Conservation (phyloP, 305 asterid species). For the Plantago coronopus region DNA sequence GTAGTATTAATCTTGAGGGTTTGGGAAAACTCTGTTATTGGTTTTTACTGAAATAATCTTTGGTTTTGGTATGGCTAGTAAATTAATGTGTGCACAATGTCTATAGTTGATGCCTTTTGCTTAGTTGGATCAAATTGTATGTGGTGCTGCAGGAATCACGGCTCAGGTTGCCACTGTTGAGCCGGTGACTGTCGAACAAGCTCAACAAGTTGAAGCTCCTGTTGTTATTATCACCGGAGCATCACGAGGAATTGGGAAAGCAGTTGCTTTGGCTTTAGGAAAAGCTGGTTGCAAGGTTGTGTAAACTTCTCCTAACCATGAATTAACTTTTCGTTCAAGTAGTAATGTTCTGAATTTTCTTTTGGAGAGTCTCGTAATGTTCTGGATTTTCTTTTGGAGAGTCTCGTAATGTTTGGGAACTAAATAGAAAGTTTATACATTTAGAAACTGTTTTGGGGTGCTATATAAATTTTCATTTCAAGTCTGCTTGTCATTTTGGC, state of each 20-base stretch:
- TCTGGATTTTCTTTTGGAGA: neutral
- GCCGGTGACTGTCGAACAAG: slow-evolving; percentile 41
- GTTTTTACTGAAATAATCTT: too few species aligned
- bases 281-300: slow-evolving; percentile 91
- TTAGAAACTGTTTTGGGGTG: too few species aligned
- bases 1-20: too few species aligned
- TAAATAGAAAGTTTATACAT: too few species aligned
- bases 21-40: too few species aligned
- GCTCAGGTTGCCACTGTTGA: slow-evolving; percentile 66
- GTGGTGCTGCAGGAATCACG: slow-evolving; percentile 47
- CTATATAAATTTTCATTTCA: too few species aligned
- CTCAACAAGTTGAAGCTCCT: slow-evolving; percentile 65
- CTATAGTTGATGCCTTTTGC: neutral
- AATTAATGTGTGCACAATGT: neutral
- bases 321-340: too few species aligned
- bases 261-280: slow-evolving; percentile 84
- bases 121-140: slow-evolving; percentile 6
- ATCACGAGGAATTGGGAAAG: slow-evolving; percentile 93
- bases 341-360: too few species aligned
- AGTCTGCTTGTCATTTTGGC: too few species aligned
- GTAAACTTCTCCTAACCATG: neutral
- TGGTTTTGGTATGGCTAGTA: neutral
- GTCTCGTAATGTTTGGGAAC: too few species aligned
- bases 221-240: slow-evolving; percentile 91
- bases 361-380: too few species aligned